Base-by-base conservation (phyloP, 2,329 filamentous ascomycete genomes). In the Periconia sp. region DNA sequence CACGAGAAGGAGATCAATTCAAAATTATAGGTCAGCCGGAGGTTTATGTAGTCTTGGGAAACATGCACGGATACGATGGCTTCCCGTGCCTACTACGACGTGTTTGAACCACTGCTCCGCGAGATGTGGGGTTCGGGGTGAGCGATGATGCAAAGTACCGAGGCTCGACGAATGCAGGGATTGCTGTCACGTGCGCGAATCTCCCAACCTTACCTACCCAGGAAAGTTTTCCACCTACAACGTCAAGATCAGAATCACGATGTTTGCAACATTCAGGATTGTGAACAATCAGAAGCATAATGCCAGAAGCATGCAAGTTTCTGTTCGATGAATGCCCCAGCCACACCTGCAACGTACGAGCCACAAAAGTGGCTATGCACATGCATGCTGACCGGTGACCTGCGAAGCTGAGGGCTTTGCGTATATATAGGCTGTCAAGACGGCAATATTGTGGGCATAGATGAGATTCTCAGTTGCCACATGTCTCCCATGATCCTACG, bases 91-190 rank as follows among this genome's bases (percentile, higher is more conserved):
- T n/a, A 29, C 21, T 22, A 17, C 29, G 34, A 36, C 21, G 17
- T 13, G 22, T 26, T 35, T 21, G 28, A 21, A 16, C 30, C 37
- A 22, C 22, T 32, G 7, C 22, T 26, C n/a, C n/a, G n/a, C n/a
- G n/a, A 42, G 26, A 21, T 45, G 48, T 48, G 48, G 48, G 40
- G 44, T 51, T 37, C 32, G 48, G 40, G 5, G 43, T 31, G 43
- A 17, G 18, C 23, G 36, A 41, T 39, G 25, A 38, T n/a, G 46
- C 42, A 43, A 46, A 31, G 31, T 52, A 23, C 48, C 48, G 41
- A 46, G 48, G 48, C 24, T 35, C 39, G 21, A 35, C 15, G 26
- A 11, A 18, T 29, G 28, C 32, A 22, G 31, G n/a, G n/a, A n/a
- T n/a, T n/a, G n/a, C n/a, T n/a, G n/a, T n/a, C n/a, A n/a, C n/a